Conservation (phyloP, 768 basidiomycete genomes). For the Termitomyces sp. region DNA sequence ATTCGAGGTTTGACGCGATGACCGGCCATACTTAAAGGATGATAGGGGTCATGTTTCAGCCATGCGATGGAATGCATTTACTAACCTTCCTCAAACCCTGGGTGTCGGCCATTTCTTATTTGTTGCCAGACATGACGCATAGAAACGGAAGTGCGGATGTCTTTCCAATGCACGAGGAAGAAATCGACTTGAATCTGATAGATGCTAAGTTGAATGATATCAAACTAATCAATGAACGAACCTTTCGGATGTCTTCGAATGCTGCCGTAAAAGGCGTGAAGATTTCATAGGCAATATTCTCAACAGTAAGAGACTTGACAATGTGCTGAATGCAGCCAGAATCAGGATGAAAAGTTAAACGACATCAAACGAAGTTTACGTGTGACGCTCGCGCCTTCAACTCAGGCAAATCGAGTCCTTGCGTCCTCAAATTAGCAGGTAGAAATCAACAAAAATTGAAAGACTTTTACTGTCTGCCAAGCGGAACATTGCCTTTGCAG, state of each 20-base stretch:
- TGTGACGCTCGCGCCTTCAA: constrained; percentile 68
- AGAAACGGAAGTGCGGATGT: constrained; percentile 76
- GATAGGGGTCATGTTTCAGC: constrained; percentile 8
- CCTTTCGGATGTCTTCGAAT: constrained; percentile 78
- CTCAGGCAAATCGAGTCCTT: constrained; percentile 68
- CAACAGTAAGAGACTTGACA: constrained; percentile 62
- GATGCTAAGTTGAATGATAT: constrained; percentile 38
- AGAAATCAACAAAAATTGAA: not conserved
- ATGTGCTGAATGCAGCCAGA: constrained; percentile 51
- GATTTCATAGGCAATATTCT: constrained; percentile 81
- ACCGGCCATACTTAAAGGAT: constrained; percentile 53
- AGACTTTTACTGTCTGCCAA: constrained; percentile 68
- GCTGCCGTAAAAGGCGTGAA: constrained; percentile 82
- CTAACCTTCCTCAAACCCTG: constrained; percentile 82
- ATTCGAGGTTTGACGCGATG: constrained; percentile 59
- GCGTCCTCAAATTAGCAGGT: not conserved
- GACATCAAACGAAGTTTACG: constrained; percentile 16
- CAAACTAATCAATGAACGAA: constrained; percentile 15
- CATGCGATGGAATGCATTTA: not conserved
- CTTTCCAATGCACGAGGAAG: constrained; percentile 78
- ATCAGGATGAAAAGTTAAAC: not conserved
- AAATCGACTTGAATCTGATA: constrained; percentile 64
- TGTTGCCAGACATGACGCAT: constrained; percentile 85
- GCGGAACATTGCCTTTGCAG: constrained; percentile 79
- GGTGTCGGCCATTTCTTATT: constrained; percentile 76